phyloP scores from a whole-genome alignment of 371 early-diverging fungal genomes.

The Dichotomocladium elegans region DNA sequence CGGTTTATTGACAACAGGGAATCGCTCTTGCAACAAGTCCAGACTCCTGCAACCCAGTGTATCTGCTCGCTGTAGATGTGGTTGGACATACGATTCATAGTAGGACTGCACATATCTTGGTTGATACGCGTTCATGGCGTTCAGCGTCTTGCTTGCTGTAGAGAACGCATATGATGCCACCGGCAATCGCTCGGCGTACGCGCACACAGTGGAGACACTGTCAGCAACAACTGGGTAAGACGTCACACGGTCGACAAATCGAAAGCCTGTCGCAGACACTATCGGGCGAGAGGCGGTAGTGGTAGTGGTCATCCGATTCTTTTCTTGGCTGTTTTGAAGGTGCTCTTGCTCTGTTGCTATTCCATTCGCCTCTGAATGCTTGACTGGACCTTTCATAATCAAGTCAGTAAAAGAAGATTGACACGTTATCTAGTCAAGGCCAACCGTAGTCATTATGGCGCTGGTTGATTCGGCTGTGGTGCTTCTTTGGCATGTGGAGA shows the following conservation, averaged over 20 bases:
- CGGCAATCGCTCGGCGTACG: slow-evolving; percentile 46
- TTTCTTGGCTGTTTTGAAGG: background rate
- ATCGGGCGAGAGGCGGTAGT: too few species aligned
- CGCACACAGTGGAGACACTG: slow-evolving; percentile 46
- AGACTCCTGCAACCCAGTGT: slow-evolving; percentile 60
- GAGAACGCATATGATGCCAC: slow-evolving; percentile 47
- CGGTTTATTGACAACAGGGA: slow-evolving; percentile 65
- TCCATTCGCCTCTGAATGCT: slow-evolving; percentile 24
- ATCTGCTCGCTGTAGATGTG: slow-evolving; percentile 57
- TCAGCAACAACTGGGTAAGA: slow-evolving; percentile 64
- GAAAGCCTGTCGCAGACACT: too few species aligned
- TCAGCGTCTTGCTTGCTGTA: slow-evolving; percentile 34
- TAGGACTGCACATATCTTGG: slow-evolving; percentile 50
- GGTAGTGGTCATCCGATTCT: too few species aligned
- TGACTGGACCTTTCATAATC: too few species aligned
- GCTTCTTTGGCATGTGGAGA: too few species aligned
- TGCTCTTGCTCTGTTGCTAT: slow-evolving; percentile 1
- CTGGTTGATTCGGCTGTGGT: too few species aligned
- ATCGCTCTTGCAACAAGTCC: slow-evolving; percentile 54
- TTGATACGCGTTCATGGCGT: slow-evolving; percentile 39
- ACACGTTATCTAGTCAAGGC: too few species aligned
- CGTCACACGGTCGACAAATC: slow-evolving; percentile 51
- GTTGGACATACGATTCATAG: slow-evolving; percentile 46
- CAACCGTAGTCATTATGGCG: too few species aligned
- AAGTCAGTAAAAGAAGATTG: too few species aligned